Conservation (phyloP, 768 basidiomycete species). For the Boletus eberwhitei region DNA sequence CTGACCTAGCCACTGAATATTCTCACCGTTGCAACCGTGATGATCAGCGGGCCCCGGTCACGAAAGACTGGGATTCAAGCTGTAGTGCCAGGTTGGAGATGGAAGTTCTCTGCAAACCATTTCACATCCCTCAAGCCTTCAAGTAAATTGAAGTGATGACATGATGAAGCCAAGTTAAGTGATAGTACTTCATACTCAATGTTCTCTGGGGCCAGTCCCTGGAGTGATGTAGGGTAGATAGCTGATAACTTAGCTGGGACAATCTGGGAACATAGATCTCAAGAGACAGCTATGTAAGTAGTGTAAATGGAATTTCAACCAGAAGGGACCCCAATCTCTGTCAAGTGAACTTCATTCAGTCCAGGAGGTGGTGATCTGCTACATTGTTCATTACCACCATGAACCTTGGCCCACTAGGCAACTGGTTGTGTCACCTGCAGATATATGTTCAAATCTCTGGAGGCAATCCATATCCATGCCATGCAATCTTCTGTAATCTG, state of each 20-base stretch:
- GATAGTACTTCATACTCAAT: neutral
- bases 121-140: neutral
- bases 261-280: no score
- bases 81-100: neutral
- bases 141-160: neutral
- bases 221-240: neutral
- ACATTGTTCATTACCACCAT: no score
- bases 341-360: no score
- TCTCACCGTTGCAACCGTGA: constrained; percentile 10
- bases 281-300: no score
- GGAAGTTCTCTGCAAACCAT: neutral
- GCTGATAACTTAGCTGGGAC: no score
- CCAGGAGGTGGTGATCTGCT: no score
- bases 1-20: neutral
- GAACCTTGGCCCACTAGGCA: no score
- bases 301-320: no score
- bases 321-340: no score
- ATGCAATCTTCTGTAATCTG: neutral
- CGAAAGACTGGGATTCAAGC: neutral
- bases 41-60: constrained; percentile 2
- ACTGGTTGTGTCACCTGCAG: no score
- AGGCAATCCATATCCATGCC: no score
- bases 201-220: neutral
- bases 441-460: no score
- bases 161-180: neutral